These are phyloP conservation scores for Eucalyptus dawsonii DNA, from an alignment of 345 rosid genomes.

Conservation along the genomic window DNA sequence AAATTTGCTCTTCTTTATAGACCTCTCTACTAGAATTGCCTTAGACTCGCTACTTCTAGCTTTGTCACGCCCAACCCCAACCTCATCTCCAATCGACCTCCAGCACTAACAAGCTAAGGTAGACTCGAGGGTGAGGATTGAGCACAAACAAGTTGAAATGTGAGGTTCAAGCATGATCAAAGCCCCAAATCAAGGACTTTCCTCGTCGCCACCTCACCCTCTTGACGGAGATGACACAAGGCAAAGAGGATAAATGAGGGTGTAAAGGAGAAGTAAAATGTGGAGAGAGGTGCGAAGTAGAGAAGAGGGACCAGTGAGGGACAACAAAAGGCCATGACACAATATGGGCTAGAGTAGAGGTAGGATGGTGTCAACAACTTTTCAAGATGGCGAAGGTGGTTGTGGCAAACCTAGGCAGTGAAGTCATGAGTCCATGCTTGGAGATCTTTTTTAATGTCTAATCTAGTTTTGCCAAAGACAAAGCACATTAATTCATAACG, in stretches of 20 bases:
- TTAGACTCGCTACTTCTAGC: not conserved
- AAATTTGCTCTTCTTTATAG: not conserved
- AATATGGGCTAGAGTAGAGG: not conserved
- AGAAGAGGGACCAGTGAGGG: not conserved
- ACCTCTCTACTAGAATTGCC: not conserved
- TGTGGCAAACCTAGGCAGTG: not conserved
- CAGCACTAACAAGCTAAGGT: not conserved
- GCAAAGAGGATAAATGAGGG: not conserved
- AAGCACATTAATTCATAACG: no score
- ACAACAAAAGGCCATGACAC: not conserved
- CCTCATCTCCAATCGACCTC: not conserved
- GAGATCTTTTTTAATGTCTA: not conserved
- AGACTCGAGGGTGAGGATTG: not conserved
- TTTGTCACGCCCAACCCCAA: fast-evolving
- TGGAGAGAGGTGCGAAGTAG: not conserved
- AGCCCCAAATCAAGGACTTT: not conserved
- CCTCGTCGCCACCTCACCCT: not conserved
- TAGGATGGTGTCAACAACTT: no score
- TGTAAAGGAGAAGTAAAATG: not conserved
- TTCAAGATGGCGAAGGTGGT: not conserved
- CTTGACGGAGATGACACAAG: not conserved
- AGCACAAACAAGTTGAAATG: not conserved
- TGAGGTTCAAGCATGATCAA: not conserved
- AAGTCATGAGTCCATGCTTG: not conserved
- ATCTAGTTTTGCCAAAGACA: not conserved